phyloP scores from a whole-genome alignment of 1,139 yeast genomes.

The Pneumocystis murina region DNA sequence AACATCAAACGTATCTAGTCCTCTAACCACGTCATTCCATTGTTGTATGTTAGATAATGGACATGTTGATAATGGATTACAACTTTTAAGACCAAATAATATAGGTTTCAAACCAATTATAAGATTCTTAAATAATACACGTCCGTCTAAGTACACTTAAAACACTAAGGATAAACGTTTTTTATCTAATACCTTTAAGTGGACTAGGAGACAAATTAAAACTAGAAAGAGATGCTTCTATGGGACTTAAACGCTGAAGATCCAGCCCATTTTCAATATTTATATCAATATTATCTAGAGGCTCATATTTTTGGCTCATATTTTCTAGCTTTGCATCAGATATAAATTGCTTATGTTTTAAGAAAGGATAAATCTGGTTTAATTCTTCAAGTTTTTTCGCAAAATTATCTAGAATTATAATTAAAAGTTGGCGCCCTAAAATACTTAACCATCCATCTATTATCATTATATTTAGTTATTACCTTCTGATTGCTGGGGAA shows the following conservation, averaged over 20 bases:
- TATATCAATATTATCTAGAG: background rate
- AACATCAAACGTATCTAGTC: slow-evolving; percentile 70
- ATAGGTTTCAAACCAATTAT: slow-evolving; percentile 84
- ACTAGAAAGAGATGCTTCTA: background rate
- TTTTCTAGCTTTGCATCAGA: background rate
- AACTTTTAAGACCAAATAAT: slow-evolving; percentile 74
- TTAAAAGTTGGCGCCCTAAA: slow-evolving; percentile 23
- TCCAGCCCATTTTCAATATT: background rate
- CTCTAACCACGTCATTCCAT: slow-evolving; percentile 83
- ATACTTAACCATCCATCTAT: background rate
- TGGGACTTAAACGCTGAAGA: background rate
- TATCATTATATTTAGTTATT: slow-evolving; percentile 42
- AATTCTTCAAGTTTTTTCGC: slow-evolving; percentile 55
- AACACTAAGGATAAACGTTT: slow-evolving; percentile 17
- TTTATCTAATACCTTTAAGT: background rate
- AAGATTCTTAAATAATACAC: slow-evolving; percentile 72
- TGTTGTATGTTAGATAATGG: slow-evolving; percentile 49
- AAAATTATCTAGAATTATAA: slow-evolving; percentile 75
- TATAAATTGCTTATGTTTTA: slow-evolving; percentile 13
- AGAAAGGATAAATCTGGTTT: slow-evolving; percentile 20
- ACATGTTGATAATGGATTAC: slow-evolving; percentile 71
- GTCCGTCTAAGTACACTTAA: slow-evolving; percentile 62
- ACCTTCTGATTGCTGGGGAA: slow-evolving; percentile 73
- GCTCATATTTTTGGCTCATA: background rate
- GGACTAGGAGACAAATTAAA: background rate